Evolutionary conservation across 306 rosid genomes (phyloP), one percentile per base, ranked within the genome.

Genomic region (Malus sylvestris): DNA sequence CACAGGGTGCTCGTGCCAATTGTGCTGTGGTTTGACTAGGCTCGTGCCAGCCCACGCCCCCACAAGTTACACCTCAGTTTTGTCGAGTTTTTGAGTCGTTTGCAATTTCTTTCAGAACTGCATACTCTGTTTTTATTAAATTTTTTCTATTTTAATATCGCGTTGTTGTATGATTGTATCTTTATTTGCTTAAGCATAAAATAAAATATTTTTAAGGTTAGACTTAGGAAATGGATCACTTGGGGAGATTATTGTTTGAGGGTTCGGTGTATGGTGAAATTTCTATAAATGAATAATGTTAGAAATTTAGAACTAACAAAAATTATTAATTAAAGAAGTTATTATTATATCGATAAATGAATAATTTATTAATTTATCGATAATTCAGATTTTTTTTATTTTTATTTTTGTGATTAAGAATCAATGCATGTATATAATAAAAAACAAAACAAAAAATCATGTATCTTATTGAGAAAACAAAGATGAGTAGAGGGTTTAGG

Each of bases 1-100:
- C 75, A 82, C 81, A 86, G 25, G 61, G 6, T 82, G 82, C 86
- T 81, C 93, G 89, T 67, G 84, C 30, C 55, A 81, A 79, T 91
- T 60, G 90, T 89, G 92, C 33, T 71, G 8, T 59, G 60, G 78
- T 69, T 49, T 74, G 61, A 49, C 85, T 65, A 78, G 87, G 86
- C 97, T 81, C 82, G 74, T 79, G 89, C 96, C 81, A 81, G 65
- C 96, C 80, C 78, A 79, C 25, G 88, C 88, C 80, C 38, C 62
- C 77, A 42, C 79, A 73, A 32, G 68, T 12, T 33, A 60, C 49
- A 22, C 63, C 83, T 33, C 67, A 68, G 32, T 63, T 69, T 45
- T 58, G 15, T 10, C 3, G 4, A 49, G 15, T 58, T 29, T 58
- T 22, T n/a, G 3, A 4, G 30, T 58, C 15, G 14, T 10, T 61